phyloP scores from a whole-genome alignment of 2,329 filamentous ascomycete species.

The Ceratocystis lukuohia region DNA sequence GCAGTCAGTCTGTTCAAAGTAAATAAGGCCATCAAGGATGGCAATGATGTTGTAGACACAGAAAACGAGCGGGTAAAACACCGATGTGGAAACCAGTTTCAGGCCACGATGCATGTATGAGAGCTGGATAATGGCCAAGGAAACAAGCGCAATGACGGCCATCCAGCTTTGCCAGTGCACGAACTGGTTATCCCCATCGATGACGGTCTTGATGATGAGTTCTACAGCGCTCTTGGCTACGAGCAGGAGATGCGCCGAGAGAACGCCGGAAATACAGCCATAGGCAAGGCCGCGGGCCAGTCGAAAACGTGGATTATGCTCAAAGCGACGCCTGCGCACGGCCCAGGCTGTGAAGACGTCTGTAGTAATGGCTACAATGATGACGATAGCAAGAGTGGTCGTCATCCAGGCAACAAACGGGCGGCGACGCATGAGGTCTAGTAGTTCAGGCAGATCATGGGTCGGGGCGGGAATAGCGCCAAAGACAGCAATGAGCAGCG shows the following conservation, averaged over 20 bases:
- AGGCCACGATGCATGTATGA: slow-evolving; percentile 91
- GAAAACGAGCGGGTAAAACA: slow-evolving; percentile 93
- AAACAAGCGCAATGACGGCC: slow-evolving; percentile 68
- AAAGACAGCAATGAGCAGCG: slow-evolving; percentile 84
- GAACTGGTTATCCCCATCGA: slow-evolving; percentile 85
- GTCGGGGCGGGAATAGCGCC: slow-evolving; percentile 88
- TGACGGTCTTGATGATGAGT: slow-evolving; percentile 70
- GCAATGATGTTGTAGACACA: slow-evolving; percentile 99
- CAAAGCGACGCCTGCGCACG: slow-evolving; percentile 29
- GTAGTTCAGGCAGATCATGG: slow-evolving; percentile 70
- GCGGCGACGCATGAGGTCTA: slow-evolving; percentile 57
- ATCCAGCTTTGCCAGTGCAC: slow-evolving; percentile 90
- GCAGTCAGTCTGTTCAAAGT: slow-evolving; percentile 78
- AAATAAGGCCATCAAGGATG: slow-evolving; percentile 91
- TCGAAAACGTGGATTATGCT: slow-evolving; percentile 52
- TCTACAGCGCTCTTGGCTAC: slow-evolving; percentile 96
- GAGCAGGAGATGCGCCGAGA: slow-evolving; percentile 85
- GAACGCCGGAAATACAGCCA: slow-evolving; percentile 77
- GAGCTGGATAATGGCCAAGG: slow-evolving; percentile 73
- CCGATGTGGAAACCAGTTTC: slow-evolving; percentile 87
- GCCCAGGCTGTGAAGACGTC: slow-evolving; percentile 41
- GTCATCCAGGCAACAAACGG: slow-evolving; percentile 85
- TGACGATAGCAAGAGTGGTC: slow-evolving; percentile 59
- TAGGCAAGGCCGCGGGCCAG: slow-evolving; percentile 74
- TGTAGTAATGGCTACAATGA: slow-evolving; percentile 50